Percentiles rank a stretch among this genome's conserved stretches.
Evolutionary conservation across 805 yeast genomes (phyloP).

Genomic region (Wickerhamiella kurtzmanii): DNA sequence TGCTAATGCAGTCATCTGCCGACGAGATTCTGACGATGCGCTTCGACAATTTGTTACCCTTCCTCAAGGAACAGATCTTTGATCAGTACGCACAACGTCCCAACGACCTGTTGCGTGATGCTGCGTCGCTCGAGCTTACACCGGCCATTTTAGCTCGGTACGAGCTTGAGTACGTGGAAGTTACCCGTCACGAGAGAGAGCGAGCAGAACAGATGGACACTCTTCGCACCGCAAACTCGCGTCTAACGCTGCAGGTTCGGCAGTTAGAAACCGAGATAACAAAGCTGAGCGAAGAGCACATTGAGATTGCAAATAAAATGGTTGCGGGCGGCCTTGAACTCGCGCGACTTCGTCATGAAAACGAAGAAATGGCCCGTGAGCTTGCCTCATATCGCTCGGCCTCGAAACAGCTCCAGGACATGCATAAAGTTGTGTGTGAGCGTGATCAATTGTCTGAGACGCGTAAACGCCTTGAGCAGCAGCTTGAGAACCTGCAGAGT

Average conservation of each 20-base stretch:
- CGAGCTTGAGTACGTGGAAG: slow-evolving; percentile 58
- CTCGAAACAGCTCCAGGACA: slow-evolving; percentile 1
- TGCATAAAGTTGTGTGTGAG: slow-evolving; percentile 11
- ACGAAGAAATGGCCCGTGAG: slow-evolving; percentile 43
- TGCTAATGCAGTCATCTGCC: slow-evolving; percentile 60
- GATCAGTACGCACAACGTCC: slow-evolving; percentile 50
- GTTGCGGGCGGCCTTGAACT: slow-evolving; percentile 62
- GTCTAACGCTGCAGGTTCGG: slow-evolving; percentile 57
- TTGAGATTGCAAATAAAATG: slow-evolving; percentile 75
- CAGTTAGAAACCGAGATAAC: slow-evolving; percentile 58
- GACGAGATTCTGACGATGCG: slow-evolving; percentile 41
- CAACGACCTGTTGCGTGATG: slow-evolving; percentile 63
- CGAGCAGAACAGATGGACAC: slow-evolving; percentile 49
- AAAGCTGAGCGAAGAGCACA: slow-evolving; percentile 65
- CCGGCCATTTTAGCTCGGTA: slow-evolving; percentile 64
- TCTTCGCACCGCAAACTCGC: slow-evolving; percentile 52
- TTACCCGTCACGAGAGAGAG: slow-evolving; percentile 53
- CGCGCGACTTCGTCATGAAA: slow-evolving; percentile 67
- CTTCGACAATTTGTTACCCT: slow-evolving; percentile 67
- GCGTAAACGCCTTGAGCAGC: slow-evolving; percentile 15
- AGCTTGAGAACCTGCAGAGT: slow-evolving; percentile 18
- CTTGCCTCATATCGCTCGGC: slow-evolving; percentile 27
- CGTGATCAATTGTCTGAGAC: slow-evolving; percentile 12
- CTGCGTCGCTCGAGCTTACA: slow-evolving; percentile 56
- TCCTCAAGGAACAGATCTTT: slow-evolving; percentile 67